phyloP scores from a whole-genome alignment of 768 basidiomycete genomes.

The Auriscalpium orientale region DNA sequence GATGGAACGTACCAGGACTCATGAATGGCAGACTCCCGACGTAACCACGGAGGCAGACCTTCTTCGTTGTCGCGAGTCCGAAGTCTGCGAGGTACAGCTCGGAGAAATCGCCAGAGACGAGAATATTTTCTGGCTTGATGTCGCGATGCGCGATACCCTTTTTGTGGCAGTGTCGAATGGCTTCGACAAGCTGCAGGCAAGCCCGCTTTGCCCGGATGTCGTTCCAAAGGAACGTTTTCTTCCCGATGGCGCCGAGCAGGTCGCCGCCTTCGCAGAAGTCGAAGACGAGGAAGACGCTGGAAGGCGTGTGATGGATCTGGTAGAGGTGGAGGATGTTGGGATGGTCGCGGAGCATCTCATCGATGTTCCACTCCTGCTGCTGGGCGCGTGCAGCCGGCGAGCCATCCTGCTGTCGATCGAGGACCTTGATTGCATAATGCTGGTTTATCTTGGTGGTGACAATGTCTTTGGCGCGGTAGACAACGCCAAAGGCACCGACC shows the following conservation, averaged over 20 bases:
- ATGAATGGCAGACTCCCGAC: background rate
- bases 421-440: background rate
- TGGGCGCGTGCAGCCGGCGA: background rate
- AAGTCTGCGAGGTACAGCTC: slow-evolving; percentile 40
- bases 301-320: background rate
- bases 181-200: slow-evolving; percentile 42
- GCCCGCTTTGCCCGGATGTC: slow-evolving; percentile 35
- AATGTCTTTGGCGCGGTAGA: background rate
- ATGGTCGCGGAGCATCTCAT: background rate
- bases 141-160: slow-evolving; percentile 43
- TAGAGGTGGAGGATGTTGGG: slow-evolving; percentile 8
- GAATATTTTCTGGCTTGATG: slow-evolving; percentile 44
- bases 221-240: slow-evolving; percentile 29
- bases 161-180: slow-evolving; percentile 38
- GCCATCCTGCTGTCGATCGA: background rate
- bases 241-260: slow-evolving; percentile 34
- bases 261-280: slow-evolving; percentile 27
- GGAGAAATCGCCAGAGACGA: slow-evolving; percentile 31
- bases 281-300: slow-evolving; percentile 19
- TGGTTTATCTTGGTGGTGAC: background rate
- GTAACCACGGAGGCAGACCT: background rate
- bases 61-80: slow-evolving; percentile 29
- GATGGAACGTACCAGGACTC: slow-evolving; percentile 12
- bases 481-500: background rate
- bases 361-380: slow-evolving; percentile 4